These are phyloP conservation scores for Colletotrichum orchidophilum DNA, from an alignment of 2,329 filamentous ascomycete species.

Conservation along the genomic window DNA sequence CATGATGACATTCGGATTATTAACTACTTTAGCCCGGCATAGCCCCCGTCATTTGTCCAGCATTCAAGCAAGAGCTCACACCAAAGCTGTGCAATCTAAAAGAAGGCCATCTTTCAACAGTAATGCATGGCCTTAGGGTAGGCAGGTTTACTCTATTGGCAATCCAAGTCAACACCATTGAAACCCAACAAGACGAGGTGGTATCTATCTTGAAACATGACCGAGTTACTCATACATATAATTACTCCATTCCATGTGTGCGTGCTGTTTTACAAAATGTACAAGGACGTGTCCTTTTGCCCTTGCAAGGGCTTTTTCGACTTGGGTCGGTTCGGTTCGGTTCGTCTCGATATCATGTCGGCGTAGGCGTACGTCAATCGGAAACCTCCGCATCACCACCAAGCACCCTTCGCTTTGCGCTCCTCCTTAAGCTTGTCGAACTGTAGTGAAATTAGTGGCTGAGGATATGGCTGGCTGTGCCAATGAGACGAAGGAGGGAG, in stretches of 20 bases:
- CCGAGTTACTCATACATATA: slow-evolving; percentile 13
- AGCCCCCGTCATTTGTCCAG: background rate
- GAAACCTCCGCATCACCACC: slow-evolving; percentile 25
- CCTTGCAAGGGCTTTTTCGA: background rate
- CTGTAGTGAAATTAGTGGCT: slow-evolving; percentile 31
- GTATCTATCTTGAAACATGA: background rate
- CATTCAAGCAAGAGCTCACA: no score
- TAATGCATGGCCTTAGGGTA: no score
- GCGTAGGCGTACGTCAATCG: background rate
- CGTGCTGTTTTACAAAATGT: slow-evolving; percentile 17
- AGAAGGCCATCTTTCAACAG: no score
- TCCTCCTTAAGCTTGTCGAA: slow-evolving; percentile 42
- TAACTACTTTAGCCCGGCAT: background rate
- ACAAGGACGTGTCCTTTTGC: background rate
- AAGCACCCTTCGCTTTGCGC: slow-evolving; percentile 37
- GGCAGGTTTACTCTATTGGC: background rate
- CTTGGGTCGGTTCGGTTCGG: background rate
- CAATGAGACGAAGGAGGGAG: background rate
- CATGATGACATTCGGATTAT: background rate
- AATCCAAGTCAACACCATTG: no score
- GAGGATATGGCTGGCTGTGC: background rate
- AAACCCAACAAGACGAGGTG: background rate
- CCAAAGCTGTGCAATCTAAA: no score
- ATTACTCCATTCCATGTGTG: slow-evolving; percentile 7
- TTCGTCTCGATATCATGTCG: background rate